phyloP scores from a whole-genome alignment of 306 rosid species.

The Canavalia gladiata region DNA sequence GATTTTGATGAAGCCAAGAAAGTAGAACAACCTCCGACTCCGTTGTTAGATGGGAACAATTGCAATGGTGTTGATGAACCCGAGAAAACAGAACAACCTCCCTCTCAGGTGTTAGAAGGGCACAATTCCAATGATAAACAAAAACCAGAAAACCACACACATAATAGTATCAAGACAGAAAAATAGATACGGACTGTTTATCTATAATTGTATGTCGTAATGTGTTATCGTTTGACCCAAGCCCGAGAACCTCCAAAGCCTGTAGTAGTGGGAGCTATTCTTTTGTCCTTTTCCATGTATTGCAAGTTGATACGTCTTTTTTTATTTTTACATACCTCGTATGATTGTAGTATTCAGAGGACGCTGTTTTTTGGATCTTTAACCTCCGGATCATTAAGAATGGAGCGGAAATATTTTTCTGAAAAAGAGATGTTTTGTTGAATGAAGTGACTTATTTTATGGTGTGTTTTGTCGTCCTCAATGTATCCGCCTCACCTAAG shows the following conservation, averaged over 20 bases:
- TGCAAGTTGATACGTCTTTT: constrained; percentile 16
- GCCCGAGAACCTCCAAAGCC: constrained; percentile 3
- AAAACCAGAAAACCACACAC: constrained; percentile 48
- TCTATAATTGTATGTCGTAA: constrained; percentile 19
- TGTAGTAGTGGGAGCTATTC: constrained; percentile 6
- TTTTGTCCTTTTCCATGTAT: background rate
- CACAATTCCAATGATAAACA: constrained; percentile 39
- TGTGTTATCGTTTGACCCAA: constrained; percentile 28
- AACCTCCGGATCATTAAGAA: constrained; percentile 26
- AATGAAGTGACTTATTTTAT: background rate
- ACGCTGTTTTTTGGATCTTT: constrained; percentile 3
- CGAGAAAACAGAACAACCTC: constrained; percentile 51
- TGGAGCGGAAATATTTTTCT: constrained; percentile 22
- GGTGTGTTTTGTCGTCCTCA: background rate
- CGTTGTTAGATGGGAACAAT: constrained; percentile 50
- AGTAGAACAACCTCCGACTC: constrained; percentile 50
- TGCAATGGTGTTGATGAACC: constrained; percentile 51
- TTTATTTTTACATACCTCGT: background rate
- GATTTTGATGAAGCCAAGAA: constrained; percentile 54
- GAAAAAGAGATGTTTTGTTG: background rate
- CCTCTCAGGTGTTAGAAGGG: constrained; percentile 49
- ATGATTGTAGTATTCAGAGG: background rate
- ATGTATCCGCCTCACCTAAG: background rate
- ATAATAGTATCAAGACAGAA: constrained; percentile 42
- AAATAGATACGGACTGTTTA: constrained; percentile 33